Percentiles rank a stretch among this genome's conserved stretches.
Evolutionary conservation across 495 filamentous ascomycete genomes (phyloP).

Genomic region (Trichoderma gamsii): DNA sequence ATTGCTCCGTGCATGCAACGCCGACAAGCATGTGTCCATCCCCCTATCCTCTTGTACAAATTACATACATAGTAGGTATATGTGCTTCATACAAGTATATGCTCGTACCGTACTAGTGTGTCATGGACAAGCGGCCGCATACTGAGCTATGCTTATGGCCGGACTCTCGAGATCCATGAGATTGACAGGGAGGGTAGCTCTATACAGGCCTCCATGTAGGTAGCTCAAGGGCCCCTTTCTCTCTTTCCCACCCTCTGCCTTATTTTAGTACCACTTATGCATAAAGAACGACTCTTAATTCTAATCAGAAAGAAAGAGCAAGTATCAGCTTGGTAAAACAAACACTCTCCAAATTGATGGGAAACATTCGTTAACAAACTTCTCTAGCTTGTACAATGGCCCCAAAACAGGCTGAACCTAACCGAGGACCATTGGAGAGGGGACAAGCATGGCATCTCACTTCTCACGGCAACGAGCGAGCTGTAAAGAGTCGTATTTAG

Average conservation of each 20-base stretch:
- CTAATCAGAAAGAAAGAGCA: background rate
- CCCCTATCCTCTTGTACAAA: background rate
- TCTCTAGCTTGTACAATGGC: background rate
- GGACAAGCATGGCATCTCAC: background rate
- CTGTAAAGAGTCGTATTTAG: background rate
- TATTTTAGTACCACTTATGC: no score
- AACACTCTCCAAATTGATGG: background rate
- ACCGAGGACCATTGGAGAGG: background rate
- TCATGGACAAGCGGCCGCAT: background rate
- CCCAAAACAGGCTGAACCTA: background rate
- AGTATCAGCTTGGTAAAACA: background rate
- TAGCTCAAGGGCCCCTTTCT: background rate
- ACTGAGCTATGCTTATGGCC: slow-evolving; percentile 3
- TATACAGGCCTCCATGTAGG: background rate
- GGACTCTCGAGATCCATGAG: background rate
- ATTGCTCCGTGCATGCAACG: slow-evolving; percentile 3
- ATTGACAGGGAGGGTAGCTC: background rate
- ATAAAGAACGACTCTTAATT: background rate
- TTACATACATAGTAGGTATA: background rate
- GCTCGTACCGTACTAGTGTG: background rate
- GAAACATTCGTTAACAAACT: background rate
- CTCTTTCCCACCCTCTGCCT: background rate
- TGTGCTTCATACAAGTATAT: no score
- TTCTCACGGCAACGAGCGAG: background rate
- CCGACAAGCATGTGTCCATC: background rate